Evolutionary conservation across 2,329 filamentous ascomycete species (phyloP).

Genomic region (Penicillium polonicum): DNA sequence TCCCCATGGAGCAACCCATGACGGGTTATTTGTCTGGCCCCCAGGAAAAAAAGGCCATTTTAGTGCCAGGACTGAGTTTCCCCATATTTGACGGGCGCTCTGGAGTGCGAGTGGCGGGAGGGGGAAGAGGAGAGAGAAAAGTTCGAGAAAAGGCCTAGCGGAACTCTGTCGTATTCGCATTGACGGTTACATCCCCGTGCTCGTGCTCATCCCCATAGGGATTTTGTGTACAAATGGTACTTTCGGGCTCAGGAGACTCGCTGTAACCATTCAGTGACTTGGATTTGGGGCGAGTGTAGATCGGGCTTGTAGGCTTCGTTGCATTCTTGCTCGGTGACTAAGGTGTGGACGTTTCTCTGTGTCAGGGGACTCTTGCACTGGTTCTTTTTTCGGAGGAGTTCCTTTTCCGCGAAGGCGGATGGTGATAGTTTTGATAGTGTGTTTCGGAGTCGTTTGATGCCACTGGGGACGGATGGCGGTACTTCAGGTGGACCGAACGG

Average conservation of each 20-base stretch:
- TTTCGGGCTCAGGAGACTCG: slow-evolving; percentile 62
- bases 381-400: slow-evolving; percentile 38
- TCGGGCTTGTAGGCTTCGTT: slow-evolving; percentile 58
- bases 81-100: slow-evolving; percentile 2
- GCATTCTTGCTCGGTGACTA: slow-evolving; percentile 35
- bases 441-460: slow-evolving; percentile 38
- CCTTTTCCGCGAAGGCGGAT: slow-evolving; percentile 35
- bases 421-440: slow-evolving; percentile 37
- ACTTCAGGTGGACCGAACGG: slow-evolving; percentile 35
- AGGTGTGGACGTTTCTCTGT: slow-evolving; percentile 37
- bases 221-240: background rate
- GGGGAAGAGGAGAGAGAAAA: slow-evolving; percentile 6
- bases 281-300: slow-evolving; percentile 61
- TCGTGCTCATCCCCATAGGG: background rate
- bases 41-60: background rate
- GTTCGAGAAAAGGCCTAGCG: slow-evolving; percentile 26
- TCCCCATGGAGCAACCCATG: background rate
- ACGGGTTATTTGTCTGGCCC: background rate
- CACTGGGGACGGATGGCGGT: slow-evolving; percentile 27
- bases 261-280: slow-evolving; percentile 73
- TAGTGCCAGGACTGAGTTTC: slow-evolving; percentile 8
- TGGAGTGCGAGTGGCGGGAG: slow-evolving; percentile 11
- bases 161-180: slow-evolving; percentile 10
- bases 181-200: background rate
- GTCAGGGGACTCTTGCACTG: slow-evolving; percentile 37